phyloP scores from a whole-genome alignment of 805 yeast species.

The Ogataea salicorniae region DNA sequence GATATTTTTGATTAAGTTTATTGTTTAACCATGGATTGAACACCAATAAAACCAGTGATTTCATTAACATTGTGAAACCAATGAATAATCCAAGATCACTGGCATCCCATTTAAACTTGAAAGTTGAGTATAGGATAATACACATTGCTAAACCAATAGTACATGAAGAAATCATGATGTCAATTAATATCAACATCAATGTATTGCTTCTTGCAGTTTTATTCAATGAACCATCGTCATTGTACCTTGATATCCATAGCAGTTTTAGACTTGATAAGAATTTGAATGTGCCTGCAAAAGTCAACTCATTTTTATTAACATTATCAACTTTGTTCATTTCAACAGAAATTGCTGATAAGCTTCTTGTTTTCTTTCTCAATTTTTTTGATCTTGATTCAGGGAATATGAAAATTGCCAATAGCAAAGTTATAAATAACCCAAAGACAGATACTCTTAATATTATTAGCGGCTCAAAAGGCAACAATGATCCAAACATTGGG shows the following conservation, averaged over 20 bases:
- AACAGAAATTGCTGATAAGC: slow-evolving; percentile 14
- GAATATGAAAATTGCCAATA: slow-evolving; percentile 36
- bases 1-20: slow-evolving; percentile 32
- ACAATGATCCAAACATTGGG: slow-evolving; percentile 51
- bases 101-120: slow-evolving; percentile 48
- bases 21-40: slow-evolving; percentile 46
- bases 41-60: slow-evolving; percentile 44
- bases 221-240: slow-evolving; percentile 21
- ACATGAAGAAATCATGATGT: slow-evolving; percentile 37
- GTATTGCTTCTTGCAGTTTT: slow-evolving; percentile 40
- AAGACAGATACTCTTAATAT: slow-evolving; percentile 15
- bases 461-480: slow-evolving; percentile 30
- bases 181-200: slow-evolving; percentile 43
- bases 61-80: slow-evolving; percentile 44
- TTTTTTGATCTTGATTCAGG: slow-evolving; percentile 61
- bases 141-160: slow-evolving; percentile 38
- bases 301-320: not conserved
- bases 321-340: not conserved
- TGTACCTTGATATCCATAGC: slow-evolving; percentile 46
- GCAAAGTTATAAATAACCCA: slow-evolving; percentile 29
- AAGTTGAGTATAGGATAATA: slow-evolving; percentile 48
- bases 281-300: slow-evolving; percentile 14
- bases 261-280: slow-evolving; percentile 45
- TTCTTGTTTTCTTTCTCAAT: slow-evolving; percentile 49
- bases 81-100: slow-evolving; percentile 51